Evolutionary conservation across 2,329 filamentous ascomycete genomes (phyloP), one percentile per base, ranked within the genome.

Genomic region (Fusarium sp.): DNA sequence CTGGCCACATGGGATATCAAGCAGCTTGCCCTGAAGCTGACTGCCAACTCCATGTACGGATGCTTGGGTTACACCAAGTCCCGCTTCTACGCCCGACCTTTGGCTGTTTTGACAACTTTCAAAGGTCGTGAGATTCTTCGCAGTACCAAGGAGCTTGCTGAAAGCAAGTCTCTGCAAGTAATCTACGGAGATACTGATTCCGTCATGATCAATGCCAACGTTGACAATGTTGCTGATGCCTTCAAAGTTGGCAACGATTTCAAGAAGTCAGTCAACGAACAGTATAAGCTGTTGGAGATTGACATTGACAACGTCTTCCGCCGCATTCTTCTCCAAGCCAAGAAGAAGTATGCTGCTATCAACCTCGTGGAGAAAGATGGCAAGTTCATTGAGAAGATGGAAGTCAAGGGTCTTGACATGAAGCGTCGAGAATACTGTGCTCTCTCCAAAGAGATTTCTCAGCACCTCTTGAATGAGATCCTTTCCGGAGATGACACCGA

Each of bases 131-230:
- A 99, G 80, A 98, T 99, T 85, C 82, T 99, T 57, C 88, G 91
- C 64, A 96, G 92, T 74, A 99, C 95, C 53, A 99, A 98, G 77
- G 93, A 96, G 50, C 85, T 99, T 61, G 95, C 95, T 9, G 95
- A 99, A 78, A 91, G 88, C 71, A 93, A 91, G 68, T 89, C 93
- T 58, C 85, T 99, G 28, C 91, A 95, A 72, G 95, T 99, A 75
- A 98, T 99, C 64, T 99, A 99, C 71, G 95, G 95, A 80, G 95
- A 99, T 78, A 99, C 95, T 11, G 95, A 99, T 78, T 99, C 95
- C 8, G 95, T 99, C 78, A 99, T 99, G 95, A 98, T 99, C 81
- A 99, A 99, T 73, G 96, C 95, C 64, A 98, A 98, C 73, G 93
- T 95, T 52, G 92, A 97, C 77, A 96, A 91, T 67, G 91, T 98